Evolutionary conservation across 2,329 filamentous ascomycete species (phyloP).

Genomic region (Aspergillus piperis): DNA sequence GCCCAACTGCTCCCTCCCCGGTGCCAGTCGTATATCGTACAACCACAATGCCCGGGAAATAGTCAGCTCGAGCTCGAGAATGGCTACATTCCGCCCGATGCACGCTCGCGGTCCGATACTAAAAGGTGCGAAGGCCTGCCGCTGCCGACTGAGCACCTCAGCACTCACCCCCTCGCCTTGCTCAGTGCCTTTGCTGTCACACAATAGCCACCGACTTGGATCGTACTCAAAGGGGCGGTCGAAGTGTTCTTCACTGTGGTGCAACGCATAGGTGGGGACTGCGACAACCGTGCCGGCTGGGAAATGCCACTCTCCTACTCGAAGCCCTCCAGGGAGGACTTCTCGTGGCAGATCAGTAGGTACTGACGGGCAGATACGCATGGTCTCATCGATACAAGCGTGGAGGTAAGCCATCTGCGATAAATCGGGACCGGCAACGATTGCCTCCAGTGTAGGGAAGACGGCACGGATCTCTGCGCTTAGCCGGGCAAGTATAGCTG

Average conservation of each 20-base stretch:
- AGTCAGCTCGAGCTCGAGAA: neutral
- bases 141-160: neutral
- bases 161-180: neutral
- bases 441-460: neutral
- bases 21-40: slow-evolving; percentile 4
- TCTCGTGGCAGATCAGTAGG: slow-evolving; percentile 2
- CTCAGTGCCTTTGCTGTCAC: neutral
- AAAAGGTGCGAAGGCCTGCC: slow-evolving; percentile 2
- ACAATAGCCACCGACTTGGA: slow-evolving; percentile 2
- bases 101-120: slow-evolving; percentile 3
- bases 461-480: neutral
- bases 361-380: slow-evolving; percentile 1
- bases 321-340: slow-evolving; percentile 4
- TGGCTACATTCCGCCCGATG: slow-evolving; percentile 3
- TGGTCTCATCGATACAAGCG: slow-evolving; percentile 1
- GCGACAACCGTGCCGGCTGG: neutral
- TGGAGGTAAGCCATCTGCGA: neutral
- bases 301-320: neutral
- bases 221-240: neutral
- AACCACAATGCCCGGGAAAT: neutral
- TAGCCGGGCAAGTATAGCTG: neutral
- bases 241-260: slow-evolving; percentile 4
- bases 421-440: neutral
- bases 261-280: neutral
- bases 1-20: neutral